phyloP scores from a whole-genome alignment of 2,329 filamentous ascomycete species.

The Neofusicoccum ribis region DNA sequence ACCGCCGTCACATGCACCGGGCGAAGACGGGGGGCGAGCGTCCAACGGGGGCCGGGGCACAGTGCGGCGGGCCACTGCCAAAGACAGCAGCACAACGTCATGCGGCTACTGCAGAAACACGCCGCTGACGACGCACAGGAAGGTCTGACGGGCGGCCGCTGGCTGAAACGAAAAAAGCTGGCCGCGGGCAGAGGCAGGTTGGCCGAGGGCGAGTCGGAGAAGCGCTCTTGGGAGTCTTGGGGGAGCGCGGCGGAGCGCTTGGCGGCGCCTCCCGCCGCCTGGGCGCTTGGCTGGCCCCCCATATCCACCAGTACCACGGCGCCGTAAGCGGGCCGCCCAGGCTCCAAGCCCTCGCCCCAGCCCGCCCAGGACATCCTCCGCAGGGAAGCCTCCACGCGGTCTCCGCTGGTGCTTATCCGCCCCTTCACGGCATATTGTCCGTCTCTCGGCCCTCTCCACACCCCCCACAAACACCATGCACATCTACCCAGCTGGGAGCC shows the following conservation, averaged over 20 bases:
- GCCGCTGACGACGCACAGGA: background rate
- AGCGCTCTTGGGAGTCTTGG: constrained; percentile 3
- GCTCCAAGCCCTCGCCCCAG: constrained; percentile 7
- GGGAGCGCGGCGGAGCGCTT: constrained; percentile 14
- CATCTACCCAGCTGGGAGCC: background rate
- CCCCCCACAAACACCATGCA: constrained; percentile 11
- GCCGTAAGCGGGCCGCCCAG: background rate
- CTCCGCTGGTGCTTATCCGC: constrained; percentile 10
- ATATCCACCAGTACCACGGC: constrained; percentile 2
- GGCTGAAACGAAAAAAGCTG: background rate
- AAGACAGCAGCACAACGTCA: background rate
- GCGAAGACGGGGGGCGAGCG: background rate
- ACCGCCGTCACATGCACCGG: background rate
- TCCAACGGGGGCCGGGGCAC: background rate
- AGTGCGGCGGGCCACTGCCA: background rate
- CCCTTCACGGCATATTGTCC: constrained; percentile 6
- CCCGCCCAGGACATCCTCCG: constrained; percentile 10
- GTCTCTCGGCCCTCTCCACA: constrained; percentile 11
- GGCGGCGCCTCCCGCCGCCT: constrained; percentile 8
- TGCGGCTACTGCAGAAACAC: background rate
- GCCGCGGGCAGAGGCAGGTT: background rate
- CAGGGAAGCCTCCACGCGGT: constrained; percentile 8
- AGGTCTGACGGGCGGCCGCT: background rate
- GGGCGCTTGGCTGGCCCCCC: background rate
- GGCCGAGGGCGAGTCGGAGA: constrained; percentile 11